Base-by-base conservation (phyloP, 2,329 filamentous ascomycete species). In the Trichoderma atrobrunneum region DNA sequence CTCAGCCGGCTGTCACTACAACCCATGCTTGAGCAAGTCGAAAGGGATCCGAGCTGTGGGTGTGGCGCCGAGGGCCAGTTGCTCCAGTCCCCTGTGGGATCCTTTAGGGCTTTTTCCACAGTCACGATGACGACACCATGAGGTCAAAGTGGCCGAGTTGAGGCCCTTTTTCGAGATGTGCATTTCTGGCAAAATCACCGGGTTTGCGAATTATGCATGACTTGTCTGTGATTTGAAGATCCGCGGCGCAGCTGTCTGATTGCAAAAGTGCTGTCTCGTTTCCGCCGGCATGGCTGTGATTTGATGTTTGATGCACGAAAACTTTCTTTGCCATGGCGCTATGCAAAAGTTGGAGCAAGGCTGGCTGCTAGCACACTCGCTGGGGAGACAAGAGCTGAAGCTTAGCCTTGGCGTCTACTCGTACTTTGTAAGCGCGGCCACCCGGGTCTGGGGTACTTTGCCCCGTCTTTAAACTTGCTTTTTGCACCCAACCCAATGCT, bases 41-140 rank as follows among this genome's bases (percentile, higher is more conserved):
- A 32, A 32, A n/a, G 64, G 32, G 30, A 34, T 39, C n/a, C 48
- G 34, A 59, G n/a, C 21, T 63, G 43, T 63, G 59, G 57, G 43
- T 54, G 59, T 61, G 43, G 59, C 67, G 28, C 43, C 21, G 39
- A 67, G 61, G 24, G 39, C 36, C 34, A 43, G 14, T 36, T 36
- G 34, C n/a, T 48, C 61, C 48, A 54, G 48, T 54, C 16, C 16
- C 32, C 32, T 36, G 59, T 39, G 24, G 11, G 16, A 39, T 39
- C 12, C 18, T 59, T 51, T 51, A 69, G 56, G 56, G 66, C 66
- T 51, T 67, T 28, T 39, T 18, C 28, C 56, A 62, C 57, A 43
- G 48, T 32, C 30, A 43, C 14, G 43, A 70, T 70, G 68, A 70
- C 68, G 68, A 64, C 60, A 70, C 26, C 24, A 59, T 70, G 68